Base-by-base conservation (phyloP, 306 rosid genomes). In the Benincasa hispida region DNA sequence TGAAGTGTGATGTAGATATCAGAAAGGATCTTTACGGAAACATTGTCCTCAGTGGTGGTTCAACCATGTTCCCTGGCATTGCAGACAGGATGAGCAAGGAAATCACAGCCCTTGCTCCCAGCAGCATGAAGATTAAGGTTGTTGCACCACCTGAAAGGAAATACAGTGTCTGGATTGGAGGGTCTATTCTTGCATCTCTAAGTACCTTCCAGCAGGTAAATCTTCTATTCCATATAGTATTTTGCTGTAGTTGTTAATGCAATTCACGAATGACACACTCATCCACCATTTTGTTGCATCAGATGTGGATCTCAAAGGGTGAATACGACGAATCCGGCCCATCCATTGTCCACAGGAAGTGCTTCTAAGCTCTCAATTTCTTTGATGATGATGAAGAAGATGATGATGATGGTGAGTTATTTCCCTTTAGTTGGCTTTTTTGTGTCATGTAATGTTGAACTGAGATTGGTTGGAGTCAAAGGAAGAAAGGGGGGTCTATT, bases 81-180 rank as follows among this genome's bases (percentile, higher is more conserved):
- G 86, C 83, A 28, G 86, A 83, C 70, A 78, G 86, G 54, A 83
- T 83, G 86, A 83, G 86, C 81, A 83, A 83, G 83, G 86, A 83
- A 74, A 83, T 83, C 75, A 79, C 86, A 28, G 83, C 83, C 81
- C 86, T 83, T 5, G 85, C 85, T 55, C 82, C 85, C 59, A 82
- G 85, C 77, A 82, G 85, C 80, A 75, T 82, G 85, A 82, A 79
- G 53, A 82, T 82, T 27, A 82, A 82, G 80, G 85, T 82, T 1
- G 85, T 82, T 14, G 85, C 85, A 2, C 85, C 85, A 32, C 85
- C 85, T 25, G 85, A 82, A 77, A 82, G 85, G 67, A 82, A 82
- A 73, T 82, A 82, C 80, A 82, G 85, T 82, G 85, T 82, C 27
- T 82, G 85, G 85, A 82, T 82, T 37, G 85, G 85, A 75, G 85